phyloP scores from a whole-genome alignment of 2,329 filamentous ascomycete species.

The Colletotrichum gigasporum region DNA sequence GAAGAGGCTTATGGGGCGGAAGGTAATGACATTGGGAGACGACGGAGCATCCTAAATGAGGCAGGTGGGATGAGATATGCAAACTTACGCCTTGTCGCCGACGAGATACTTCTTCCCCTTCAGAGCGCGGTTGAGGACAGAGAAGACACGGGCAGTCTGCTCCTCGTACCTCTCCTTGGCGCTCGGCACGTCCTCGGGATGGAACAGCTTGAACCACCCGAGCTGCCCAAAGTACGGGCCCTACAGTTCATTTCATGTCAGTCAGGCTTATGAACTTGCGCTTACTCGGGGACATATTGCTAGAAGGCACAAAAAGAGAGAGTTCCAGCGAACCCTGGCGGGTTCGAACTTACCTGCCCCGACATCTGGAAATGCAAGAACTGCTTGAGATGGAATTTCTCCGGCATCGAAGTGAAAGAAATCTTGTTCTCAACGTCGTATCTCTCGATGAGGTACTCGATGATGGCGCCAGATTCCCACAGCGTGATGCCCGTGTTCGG shows the following conservation, averaged over 20 bases:
- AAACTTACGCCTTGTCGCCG: conserved; percentile 43
- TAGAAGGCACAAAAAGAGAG: background rate
- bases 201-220: conserved; percentile 44
- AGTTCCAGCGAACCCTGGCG: no score
- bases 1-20: background rate
- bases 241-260: conserved; percentile 39
- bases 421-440: conserved; percentile 41
- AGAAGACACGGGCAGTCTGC: conserved; percentile 41
- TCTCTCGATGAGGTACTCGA: conserved; percentile 42
- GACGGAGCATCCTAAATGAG: background rate
- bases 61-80: no score
- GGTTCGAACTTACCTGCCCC: conserved; percentile 15
- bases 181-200: conserved; percentile 39
- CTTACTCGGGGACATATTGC: no score
- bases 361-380: conserved; percentile 21
- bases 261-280: background rate
- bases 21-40: background rate
- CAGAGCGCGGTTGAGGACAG: conserved; percentile 43
- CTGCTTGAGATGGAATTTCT: conserved; percentile 37
- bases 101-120: conserved; percentile 46
- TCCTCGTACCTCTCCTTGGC: conserved; percentile 43
- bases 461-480: conserved; percentile 41
- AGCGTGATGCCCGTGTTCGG: conserved; percentile 45
- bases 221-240: conserved; percentile 56
- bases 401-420: conserved; percentile 35